A percentile compares a stretch with the other conserved stretches of the same genome.
Evolutionary conservation across 2,329 filamentous ascomycete genomes (phyloP).

Genomic region (Penicillium sp.): DNA sequence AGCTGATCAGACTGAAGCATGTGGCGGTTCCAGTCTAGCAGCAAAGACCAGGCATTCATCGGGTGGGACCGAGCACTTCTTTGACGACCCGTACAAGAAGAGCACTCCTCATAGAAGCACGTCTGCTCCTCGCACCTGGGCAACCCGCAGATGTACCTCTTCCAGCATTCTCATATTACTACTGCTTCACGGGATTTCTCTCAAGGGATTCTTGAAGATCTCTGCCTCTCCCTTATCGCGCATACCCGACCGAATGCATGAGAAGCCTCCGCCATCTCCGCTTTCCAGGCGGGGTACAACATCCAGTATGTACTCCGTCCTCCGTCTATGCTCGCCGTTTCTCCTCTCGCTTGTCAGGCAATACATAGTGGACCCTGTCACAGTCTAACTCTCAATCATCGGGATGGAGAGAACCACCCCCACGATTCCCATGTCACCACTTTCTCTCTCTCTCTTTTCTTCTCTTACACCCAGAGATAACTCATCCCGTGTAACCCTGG

Average conservation of each 20-base stretch:
- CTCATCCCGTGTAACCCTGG: slow-evolving; percentile 13
- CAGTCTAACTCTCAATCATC: background rate
- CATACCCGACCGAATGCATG: slow-evolving; percentile 6
- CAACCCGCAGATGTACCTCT: too few relatives aligned
- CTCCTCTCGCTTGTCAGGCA: background rate
- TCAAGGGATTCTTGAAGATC: background rate
- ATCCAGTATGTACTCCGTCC: background rate
- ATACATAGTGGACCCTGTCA: background rate
- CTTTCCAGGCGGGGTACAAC: slow-evolving; percentile 17
- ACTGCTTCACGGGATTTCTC: background rate
- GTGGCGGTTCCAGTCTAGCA: background rate
- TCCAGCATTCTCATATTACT: too few relatives aligned
- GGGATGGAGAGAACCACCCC: background rate
- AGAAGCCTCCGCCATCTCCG: slow-evolving; percentile 19
- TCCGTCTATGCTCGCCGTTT: background rate
- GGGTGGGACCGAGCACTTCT: too few relatives aligned
- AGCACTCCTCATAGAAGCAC: background rate
- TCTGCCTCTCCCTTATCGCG: background rate
- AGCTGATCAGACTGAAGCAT: background rate
- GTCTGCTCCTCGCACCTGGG: background rate
- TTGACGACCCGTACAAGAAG: background rate
- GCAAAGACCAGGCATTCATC: background rate
- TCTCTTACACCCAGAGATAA: background rate
- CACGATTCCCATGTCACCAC: background rate
- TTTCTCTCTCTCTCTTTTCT: background rate